Evolutionary conservation across 2,329 filamentous ascomycete genomes (phyloP), one percentile per base, ranked within the genome.

Genomic region (Monosporascus sp.): DNA sequence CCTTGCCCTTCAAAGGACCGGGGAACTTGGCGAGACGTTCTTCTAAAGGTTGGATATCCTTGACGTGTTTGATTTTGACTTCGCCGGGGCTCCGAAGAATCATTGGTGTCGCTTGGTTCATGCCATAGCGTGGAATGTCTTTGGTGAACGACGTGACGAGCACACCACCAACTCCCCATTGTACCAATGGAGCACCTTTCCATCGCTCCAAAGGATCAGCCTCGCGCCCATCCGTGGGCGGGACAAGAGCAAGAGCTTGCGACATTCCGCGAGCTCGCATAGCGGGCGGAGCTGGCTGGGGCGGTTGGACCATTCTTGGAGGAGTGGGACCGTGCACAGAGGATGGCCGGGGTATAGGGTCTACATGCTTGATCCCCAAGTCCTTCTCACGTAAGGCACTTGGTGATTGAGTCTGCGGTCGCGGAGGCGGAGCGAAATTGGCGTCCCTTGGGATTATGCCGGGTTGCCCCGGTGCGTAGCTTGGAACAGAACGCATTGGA

Each of bases 81-180:
- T 93, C 89, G 2, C 94, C 94, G 19, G 90, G 85, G 46, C 83
- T 88, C 48, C 91, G 86, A 64, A 94, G 85, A 58, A 97, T 87
- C 74, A 88, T 88, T 0, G 93, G 91, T 7, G 82, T 71, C 20
- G 81, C 77, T 60, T 87, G 84, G 49, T 85, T 88, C 59, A 90
- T 85, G 26, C 86, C 85, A 70, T 96, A 97, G 47, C 92, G 85
- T 16, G 93, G 92, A 36, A 94, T 83, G 59, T 93, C 88, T 67
- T 89, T 91, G 0, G 95, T 94, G 64, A 97, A 97, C 44, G 86
- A 90, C 1, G 88, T 91, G 3, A 95, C 79, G 11, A 97, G 75
- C 2, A 83, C 82, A 14, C 94, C 94, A 20, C 91, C 92, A 48
- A 95, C 85, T 3, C 91, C 91, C 87, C 95, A 99, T 1, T 82